These are phyloP conservation scores for Ceratocystis alfenasii DNA, from an alignment of 2,329 filamentous ascomycete species.

Conservation along the genomic window DNA sequence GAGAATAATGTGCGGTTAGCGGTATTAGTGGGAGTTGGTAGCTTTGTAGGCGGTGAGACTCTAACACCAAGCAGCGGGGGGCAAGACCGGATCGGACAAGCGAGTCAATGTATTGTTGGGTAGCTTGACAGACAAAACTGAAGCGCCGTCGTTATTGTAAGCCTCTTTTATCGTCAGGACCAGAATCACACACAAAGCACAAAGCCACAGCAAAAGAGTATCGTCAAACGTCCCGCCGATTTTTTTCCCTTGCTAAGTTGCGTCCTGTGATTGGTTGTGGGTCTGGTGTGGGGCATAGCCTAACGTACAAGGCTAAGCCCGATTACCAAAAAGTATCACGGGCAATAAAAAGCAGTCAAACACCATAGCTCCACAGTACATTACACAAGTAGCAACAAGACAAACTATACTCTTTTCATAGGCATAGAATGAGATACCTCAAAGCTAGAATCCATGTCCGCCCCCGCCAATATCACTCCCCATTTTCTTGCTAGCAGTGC, in stretches of 20 bases:
- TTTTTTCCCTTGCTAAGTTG: constrained; percentile 3
- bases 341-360: not conserved
- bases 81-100: not conserved
- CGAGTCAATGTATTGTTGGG: not conserved
- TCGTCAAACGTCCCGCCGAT: not conserved
- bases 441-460: constrained; percentile 17
- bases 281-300: constrained; percentile 13
- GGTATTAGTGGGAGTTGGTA: not conserved
- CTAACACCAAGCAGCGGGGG: not conserved
- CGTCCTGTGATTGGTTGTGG: constrained; percentile 15
- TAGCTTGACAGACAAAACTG: not conserved
- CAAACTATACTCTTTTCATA: not conserved
- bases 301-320: constrained; percentile 1
- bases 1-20: not conserved
- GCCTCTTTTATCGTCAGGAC: not conserved
- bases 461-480: constrained; percentile 42
- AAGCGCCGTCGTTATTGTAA: not conserved
- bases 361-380: not conserved
- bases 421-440: not conserved
- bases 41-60: not conserved
- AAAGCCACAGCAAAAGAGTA: not conserved
- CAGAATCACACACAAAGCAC: constrained; percentile 2
- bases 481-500: constrained; percentile 42
- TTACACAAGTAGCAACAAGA: not conserved
- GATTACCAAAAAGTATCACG: not conserved